Evolutionary conservation across 169 alveolate species (phyloP), one percentile per base, ranked within the genome.

Genomic region (Eimeria nieschulzi): DNA sequence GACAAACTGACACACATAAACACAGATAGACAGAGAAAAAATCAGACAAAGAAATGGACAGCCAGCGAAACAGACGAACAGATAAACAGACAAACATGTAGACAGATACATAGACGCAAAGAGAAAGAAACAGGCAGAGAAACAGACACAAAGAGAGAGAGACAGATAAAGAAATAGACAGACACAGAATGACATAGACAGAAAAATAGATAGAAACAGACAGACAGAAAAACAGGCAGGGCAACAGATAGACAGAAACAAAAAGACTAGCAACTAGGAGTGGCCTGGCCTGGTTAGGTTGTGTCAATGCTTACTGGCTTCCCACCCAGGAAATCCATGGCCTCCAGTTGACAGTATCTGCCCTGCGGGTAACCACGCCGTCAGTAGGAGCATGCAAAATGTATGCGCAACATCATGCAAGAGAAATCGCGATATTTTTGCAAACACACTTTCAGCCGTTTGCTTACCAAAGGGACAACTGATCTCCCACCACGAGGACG

Each of bases 251-350:
- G 68, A 12, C 1, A 33, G 33, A 23, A 23, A 33, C 10, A 19
- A 55, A 12, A 21, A 54, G 23, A n/a, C 13, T 33, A 59, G 13
- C 53, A 80, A 56, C 64, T 19, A 75, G 5, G 13, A 0, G 64
- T 12, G 87, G 61, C 13, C 5, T 21, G 19, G 39, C 26, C 15
- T 25, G 17, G n/a, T 59, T 17, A 1, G 3, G n/a, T 59, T 59
- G 68, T 19, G 23, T 0, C 54, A 33, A 23, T 7, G 13, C 93
- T 78, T 90, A 90, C 93, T 64, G 84, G 85, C 90, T 82, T 26
- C 90, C 90, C 46, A 90, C 90, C 93, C 93, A 90, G 8, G 84
- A 83, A 90, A 90, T 79, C 93, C 93, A 90, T 12, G 93, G 93
- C 53, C 93, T 83, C 93, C 93, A 90, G 84, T 90, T 90, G 76